Evolutionary conservation across 2,329 filamentous ascomycete species (phyloP).

Genomic region (Alternaria sp.): DNA sequence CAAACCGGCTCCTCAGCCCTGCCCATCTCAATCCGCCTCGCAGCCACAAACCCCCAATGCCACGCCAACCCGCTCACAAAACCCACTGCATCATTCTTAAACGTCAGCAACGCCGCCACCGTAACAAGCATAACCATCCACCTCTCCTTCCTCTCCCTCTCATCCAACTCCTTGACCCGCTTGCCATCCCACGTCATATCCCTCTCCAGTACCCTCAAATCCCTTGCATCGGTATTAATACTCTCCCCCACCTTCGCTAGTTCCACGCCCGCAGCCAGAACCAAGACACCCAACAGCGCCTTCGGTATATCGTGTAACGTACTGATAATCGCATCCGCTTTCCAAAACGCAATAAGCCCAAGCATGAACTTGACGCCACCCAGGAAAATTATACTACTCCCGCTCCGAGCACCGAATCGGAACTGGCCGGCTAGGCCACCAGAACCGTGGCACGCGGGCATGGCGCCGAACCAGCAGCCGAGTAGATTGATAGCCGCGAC

Average conservation of each 20-base stretch:
- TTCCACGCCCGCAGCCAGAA: constrained; percentile 87
- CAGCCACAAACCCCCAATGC: constrained; percentile 67
- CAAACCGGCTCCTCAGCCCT: constrained; percentile 28
- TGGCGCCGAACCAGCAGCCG: constrained; percentile 89
- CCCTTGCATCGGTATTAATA: constrained; percentile 75
- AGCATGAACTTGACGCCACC: constrained; percentile 77
- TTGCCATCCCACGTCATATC: constrained; percentile 46
- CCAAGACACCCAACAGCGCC: constrained; percentile 82
- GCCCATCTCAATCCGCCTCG: constrained; percentile 27
- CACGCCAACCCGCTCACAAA: constrained; percentile 83
- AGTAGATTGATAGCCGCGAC: constrained; percentile 84
- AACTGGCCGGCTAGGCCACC: constrained; percentile 91
- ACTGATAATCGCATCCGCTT: constrained; percentile 74
- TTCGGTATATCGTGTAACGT: constrained; percentile 76
- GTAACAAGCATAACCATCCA: constrained; percentile 94
- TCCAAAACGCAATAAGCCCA: constrained; percentile 65
- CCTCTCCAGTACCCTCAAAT: constrained; percentile 55
- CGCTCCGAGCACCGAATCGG: constrained; percentile 88
- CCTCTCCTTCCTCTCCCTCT: constrained; percentile 73
- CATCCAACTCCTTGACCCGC: constrained; percentile 61
- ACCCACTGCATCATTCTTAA: constrained; percentile 88
- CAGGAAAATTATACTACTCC: constrained; percentile 80
- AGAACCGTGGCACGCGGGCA: constrained; percentile 94
- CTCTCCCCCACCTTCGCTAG: constrained; percentile 84
- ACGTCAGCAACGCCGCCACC: constrained; percentile 79